A percentile compares a stretch with the other conserved stretches of the same genome.
Conservation (phyloP, 2,329 filamentous ascomycete genomes). For the Botrytis pseudocinerea region DNA sequence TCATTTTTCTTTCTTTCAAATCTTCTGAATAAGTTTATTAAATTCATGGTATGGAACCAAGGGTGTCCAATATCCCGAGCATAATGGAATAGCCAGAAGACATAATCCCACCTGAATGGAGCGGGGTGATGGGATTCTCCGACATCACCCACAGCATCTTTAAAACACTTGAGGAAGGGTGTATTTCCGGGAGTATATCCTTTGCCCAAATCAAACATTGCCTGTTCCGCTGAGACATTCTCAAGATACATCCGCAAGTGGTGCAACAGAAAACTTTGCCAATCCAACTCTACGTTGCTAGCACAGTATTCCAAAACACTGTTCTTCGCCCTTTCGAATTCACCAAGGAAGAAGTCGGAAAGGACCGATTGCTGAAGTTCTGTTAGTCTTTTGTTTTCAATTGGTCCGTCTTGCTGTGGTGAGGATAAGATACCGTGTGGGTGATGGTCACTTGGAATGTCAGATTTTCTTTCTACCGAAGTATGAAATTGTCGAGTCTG, state of each 20-base stretch:
- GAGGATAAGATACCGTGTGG: constrained; percentile 14
- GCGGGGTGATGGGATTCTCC: constrained; percentile 34
- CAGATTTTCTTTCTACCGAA: constrained; percentile 12
- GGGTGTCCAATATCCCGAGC: constrained; percentile 44
- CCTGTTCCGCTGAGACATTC: constrained; percentile 39
- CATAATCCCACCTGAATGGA: constrained; percentile 39
- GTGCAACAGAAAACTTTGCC: constrained; percentile 31
- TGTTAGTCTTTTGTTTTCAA: constrained; percentile 24
- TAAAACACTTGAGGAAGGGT: constrained; percentile 14
- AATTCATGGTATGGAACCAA: constrained; percentile 4
- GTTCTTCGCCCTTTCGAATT: constrained; percentile 30
- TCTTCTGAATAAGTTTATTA: background rate
- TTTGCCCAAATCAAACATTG: constrained; percentile 42
- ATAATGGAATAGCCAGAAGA: constrained; percentile 43
- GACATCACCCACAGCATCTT: constrained; percentile 2
- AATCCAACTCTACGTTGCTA: constrained; percentile 28
- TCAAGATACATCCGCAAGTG: constrained; percentile 35
- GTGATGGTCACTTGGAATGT: background rate
- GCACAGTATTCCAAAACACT: constrained; percentile 23
- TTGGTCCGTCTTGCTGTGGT: constrained; percentile 12
- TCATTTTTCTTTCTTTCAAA: constrained; percentile 11
- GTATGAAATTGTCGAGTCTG: constrained; percentile 28
- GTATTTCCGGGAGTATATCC: constrained; percentile 7
- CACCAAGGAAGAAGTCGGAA: constrained; percentile 23
- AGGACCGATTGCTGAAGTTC: constrained; percentile 22